A percentile compares a stretch with the other conserved stretches of the same genome.
These are phyloP conservation scores for Polytolypa hystricis DNA, from an alignment of 2,329 filamentous ascomycete genomes.

Conservation along the genomic window DNA sequence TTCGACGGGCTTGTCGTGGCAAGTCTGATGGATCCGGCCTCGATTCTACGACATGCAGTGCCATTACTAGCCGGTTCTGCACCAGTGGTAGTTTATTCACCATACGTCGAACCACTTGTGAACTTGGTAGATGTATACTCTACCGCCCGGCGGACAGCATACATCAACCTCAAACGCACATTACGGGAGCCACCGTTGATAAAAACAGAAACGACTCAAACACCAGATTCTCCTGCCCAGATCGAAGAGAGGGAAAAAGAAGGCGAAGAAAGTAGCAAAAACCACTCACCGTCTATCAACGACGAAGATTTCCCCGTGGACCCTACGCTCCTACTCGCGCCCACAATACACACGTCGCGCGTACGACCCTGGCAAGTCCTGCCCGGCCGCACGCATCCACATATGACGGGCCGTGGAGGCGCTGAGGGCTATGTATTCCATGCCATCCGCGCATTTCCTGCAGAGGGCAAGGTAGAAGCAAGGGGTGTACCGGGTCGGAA, in stretches of 20 bases:
- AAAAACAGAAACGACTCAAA: not conserved
- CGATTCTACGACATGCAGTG: slow-evolving; percentile 61
- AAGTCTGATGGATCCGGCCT: slow-evolving; percentile 67
- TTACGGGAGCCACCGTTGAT: slow-evolving; percentile 11
- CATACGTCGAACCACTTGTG: slow-evolving; percentile 66
- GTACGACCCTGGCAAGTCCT: slow-evolving; percentile 81
- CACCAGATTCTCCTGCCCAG: slow-evolving; percentile 29
- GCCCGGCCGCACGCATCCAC: slow-evolving; percentile 79
- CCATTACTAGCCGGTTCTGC: slow-evolving; percentile 76
- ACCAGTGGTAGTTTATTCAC: slow-evolving; percentile 74
- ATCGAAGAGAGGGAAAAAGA: slow-evolving; percentile 26
- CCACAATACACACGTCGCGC: slow-evolving; percentile 68
- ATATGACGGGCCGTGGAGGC: slow-evolving; percentile 83
- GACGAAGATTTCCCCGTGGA: slow-evolving; percentile 74
- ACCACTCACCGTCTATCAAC: slow-evolving; percentile 9
- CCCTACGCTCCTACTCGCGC: slow-evolving; percentile 69
- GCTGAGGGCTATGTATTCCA: slow-evolving; percentile 87
- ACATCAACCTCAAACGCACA: slow-evolving; percentile 33
- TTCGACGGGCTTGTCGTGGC: slow-evolving; percentile 80
- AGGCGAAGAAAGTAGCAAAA: slow-evolving; percentile 23
- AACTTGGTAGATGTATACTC: slow-evolving; percentile 74
- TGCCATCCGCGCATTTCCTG: slow-evolving; percentile 67
- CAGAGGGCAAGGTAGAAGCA: slow-evolving; percentile 68
- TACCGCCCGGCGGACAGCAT: slow-evolving; percentile 67
- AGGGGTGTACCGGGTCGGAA: slow-evolving; percentile 60